These are phyloP conservation scores for Zychaea mexicana DNA, from an alignment of 371 early-diverging fungal species.

Conservation along the genomic window DNA sequence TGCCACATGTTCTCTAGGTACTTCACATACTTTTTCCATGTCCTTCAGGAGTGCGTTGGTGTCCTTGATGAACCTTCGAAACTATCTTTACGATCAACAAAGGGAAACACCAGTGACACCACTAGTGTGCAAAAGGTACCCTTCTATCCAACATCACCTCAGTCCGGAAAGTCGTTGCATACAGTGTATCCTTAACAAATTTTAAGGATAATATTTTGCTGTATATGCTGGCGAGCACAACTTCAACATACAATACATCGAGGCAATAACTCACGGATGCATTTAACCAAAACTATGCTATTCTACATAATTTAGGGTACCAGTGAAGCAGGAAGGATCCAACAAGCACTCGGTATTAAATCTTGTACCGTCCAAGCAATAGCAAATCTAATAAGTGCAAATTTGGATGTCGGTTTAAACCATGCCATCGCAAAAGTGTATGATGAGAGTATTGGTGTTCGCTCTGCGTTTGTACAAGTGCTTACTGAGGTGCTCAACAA, in stretches of 20 bases:
- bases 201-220: no score
- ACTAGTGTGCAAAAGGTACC: not conserved
- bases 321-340: not conserved
- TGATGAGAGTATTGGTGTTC: constrained; percentile 81
- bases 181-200: not conserved
- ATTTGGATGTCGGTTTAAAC: constrained; percentile 86
- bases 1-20: not conserved
- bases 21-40: constrained; percentile 2
- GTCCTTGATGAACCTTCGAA: constrained; percentile 3
- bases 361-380: constrained; percentile 65
- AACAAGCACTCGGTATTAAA: not conserved
- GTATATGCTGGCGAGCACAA: no score
- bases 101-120: not conserved
- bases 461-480: constrained; percentile 87
- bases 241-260: no score
- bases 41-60: constrained; percentile 1
- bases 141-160: not conserved
- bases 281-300: no score
- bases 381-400: constrained; percentile 84
- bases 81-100: not conserved
- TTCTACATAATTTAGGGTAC: not conserved
- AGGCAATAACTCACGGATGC: no score
- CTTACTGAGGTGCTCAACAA: constrained; percentile 82
- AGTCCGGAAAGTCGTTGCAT: not conserved
- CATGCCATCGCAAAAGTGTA: constrained; percentile 87